Evolutionary conservation across 176 grass and related monocot genomes (phyloP).

Genomic region (Elaeis guineensis): DNA sequence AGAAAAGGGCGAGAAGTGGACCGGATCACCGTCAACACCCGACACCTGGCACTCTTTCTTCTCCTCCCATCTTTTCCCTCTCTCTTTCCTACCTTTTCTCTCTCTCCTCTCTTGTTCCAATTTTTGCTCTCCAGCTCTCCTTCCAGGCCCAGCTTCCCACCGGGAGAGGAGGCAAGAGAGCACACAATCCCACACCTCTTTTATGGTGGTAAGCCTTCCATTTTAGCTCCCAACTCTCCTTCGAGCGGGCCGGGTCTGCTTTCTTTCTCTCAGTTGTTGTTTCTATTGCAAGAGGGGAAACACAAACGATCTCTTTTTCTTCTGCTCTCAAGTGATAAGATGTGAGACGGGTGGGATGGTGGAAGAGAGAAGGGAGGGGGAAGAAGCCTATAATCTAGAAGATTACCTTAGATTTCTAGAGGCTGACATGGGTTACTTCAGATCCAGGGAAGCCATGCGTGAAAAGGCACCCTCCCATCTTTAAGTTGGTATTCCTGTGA

Average conservation of each 20-base stretch:
- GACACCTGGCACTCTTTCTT: constrained; percentile 1
- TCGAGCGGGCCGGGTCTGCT: too few species aligned
- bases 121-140: not conserved
- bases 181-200: too few species aligned
- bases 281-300: too few species aligned
- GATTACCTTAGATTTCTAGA: not conserved
- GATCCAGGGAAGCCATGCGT: not conserved
- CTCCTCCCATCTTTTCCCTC: not conserved
- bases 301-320: too few species aligned
- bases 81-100: not conserved
- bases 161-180: too few species aligned
- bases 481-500: too few species aligned
- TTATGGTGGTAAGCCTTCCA: too few species aligned
- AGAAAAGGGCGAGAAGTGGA: not conserved
- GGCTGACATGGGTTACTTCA: constrained; percentile 5
- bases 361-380: not conserved
- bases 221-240: too few species aligned
- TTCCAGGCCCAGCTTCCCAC: too few species aligned
- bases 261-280: too few species aligned
- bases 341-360: not conserved
- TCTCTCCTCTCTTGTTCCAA: not conserved
- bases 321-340: too few species aligned
- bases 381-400: not conserved
- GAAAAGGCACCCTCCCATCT: not conserved
- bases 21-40: not conserved